These are phyloP conservation scores for Ogataea nonfermentans DNA, from an alignment of 805 yeast genomes.

Conservation along the genomic window DNA sequence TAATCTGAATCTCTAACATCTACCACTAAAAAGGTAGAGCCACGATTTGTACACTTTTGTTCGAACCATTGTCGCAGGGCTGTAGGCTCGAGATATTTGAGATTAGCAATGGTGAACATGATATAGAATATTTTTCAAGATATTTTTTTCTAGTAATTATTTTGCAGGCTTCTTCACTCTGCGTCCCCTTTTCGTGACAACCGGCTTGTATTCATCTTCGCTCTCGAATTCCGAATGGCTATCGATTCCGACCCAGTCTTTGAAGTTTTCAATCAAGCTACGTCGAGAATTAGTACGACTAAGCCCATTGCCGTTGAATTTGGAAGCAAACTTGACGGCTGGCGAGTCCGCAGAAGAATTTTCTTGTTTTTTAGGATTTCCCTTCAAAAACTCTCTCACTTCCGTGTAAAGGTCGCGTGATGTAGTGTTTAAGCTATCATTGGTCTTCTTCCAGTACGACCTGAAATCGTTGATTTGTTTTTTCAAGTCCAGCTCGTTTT, in stretches of 20 bases:
- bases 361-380: slow-evolving; percentile 19
- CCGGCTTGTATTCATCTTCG: slow-evolving; percentile 16
- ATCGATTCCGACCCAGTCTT: slow-evolving; percentile 36
- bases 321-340: slow-evolving; percentile 64
- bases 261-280: slow-evolving; percentile 34
- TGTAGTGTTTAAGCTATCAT: slow-evolving; percentile 61
- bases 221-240: slow-evolving; percentile 28
- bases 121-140: slow-evolving; percentile 1
- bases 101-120: slow-evolving; percentile 37
- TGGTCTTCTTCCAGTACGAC: slow-evolving; percentile 77
- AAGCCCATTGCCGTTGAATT: slow-evolving; percentile 55
- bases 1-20: slow-evolving; percentile 87
- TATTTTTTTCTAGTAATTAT: slow-evolving; percentile 9
- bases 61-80: slow-evolving; percentile 47
- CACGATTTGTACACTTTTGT: slow-evolving; percentile 37
- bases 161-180: slow-evolving; percentile 6
- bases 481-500: slow-evolving; percentile 91
- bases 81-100: slow-evolving; percentile 46
- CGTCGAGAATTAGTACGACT: slow-evolving; percentile 24
- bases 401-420: slow-evolving; percentile 84
- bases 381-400: slow-evolving; percentile 67
- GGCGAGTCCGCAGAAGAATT: slow-evolving; percentile 40
- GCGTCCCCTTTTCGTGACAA: slow-evolving; percentile 11
- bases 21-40: slow-evolving; percentile 51
- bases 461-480: slow-evolving; percentile 88